Evolutionary conservation across 139 green algal genomes (phyloP), one percentile per base, ranked within the genome.

Genomic region (Axilococcus clingmanii): DNA sequence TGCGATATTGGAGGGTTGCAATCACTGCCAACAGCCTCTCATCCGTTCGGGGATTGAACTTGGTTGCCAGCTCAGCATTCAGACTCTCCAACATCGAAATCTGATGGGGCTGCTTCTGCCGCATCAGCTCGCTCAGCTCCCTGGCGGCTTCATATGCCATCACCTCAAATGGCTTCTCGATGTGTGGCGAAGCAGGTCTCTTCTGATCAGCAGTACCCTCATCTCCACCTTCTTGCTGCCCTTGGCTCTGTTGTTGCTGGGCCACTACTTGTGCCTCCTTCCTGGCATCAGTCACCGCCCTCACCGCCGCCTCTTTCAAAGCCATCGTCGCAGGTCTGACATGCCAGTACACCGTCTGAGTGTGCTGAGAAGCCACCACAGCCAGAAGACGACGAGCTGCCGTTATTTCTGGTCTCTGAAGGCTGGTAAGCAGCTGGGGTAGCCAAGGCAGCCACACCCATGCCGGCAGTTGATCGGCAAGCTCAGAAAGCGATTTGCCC

Each of bases 21-120:
- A 97, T 81, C 16, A 99, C 88, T 4, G 80, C 77, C 37, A 97
- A 68, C 60, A 99, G 73, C 3, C 92, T 60, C 79, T 99, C 92
- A 69, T 95, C 82, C 0, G 91, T 80, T 30, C 78, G 75, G 1
- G 80, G 74, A 27, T 79, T 71, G 52, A 98, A 98, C 19, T 65
- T 41, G 9, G 34, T 24, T 48, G 55, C 63, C 14, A 76, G 41
- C 27, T 83, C 68, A 0, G 48, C 52, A 36, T 85, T 65, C 38
- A 87, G 52, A 8, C 48, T 19, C 41, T 85, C 76, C 46, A 85
- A 59, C n/a, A 32, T 30, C 31, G 29, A 24, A 7, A 36, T 14
- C 4, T 27, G 30, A 57, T 53, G 49, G 15, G 17, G 46, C 38
- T 42, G 40, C 44, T 78, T 77, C 11, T 41, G 59, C 7, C 74